Evolutionary conservation across 495 filamentous ascomycete genomes (phyloP), one percentile per base, ranked within the genome.

Genomic region (Neurospora sp.): DNA sequence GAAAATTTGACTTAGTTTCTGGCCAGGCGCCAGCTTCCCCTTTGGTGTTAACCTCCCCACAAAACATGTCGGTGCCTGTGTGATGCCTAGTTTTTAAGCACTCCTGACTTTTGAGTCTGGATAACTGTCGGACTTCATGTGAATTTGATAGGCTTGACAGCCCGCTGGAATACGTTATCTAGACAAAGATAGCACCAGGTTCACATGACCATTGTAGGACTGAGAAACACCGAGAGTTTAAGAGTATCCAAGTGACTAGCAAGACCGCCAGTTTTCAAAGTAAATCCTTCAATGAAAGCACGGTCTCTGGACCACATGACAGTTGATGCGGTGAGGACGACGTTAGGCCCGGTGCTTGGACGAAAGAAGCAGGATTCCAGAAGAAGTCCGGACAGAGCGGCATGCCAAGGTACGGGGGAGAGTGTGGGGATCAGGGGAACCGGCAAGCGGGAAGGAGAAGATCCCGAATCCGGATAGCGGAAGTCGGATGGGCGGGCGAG

Each of bases 301-400:
- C 15, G 19, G 28, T 17, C 54, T 8, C 28, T 19, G 54, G 7
- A 34, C 28, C 54, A 66, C 54, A 66, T 66, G 54, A 66, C 54
- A 36, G 54, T 19, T 34, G 28, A 66, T 66, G 54, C 54, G 54
- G 54, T 66, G 28, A 66, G 54, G 54, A 66, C 31, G 15, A 21
- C 71, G 17, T 62, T 21, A 69, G 71, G n/a, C 17, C 17, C 24
- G 21, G 71, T n/a, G 36, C 42, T 38, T 72, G 71, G 31, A 31
- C 31, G 54, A 72, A 62, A 38, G 48, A 13, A 37, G 71, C 38
- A 38, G 71, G 59, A 72, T 69, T 72, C 45, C 45, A 70, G 36
- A 72, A 70, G 13, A 39, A 72, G 24, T 34, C 54, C 15, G 54
- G 28, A 59, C 48, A 59, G 21, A 24, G 48, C 24, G 24, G 48